Evolutionary conservation across 1,284 basidiomycete genomes (phyloP).

Genomic region (Boletus mariae): DNA sequence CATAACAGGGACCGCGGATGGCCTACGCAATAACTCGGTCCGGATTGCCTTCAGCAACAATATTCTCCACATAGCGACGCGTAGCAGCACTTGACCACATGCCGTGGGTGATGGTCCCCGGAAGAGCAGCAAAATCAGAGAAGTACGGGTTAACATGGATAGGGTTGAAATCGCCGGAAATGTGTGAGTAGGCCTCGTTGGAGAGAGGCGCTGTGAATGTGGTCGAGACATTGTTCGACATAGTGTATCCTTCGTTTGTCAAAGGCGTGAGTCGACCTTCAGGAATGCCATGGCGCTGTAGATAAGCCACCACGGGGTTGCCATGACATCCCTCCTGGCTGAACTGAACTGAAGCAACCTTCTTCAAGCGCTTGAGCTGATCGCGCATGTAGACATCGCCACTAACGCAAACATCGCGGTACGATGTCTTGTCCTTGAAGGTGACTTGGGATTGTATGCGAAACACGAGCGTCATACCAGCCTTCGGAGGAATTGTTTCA

Average conservation of each 20-base stretch:
- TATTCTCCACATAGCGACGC: conserved; percentile 88
- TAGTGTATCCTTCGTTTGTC: conserved; percentile 81
- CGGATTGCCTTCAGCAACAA: conserved; percentile 90
- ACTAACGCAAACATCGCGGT: conserved; percentile 76
- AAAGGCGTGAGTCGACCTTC: conserved; percentile 79
- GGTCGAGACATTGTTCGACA: conserved; percentile 59
- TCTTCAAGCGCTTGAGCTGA: conserved; percentile 81
- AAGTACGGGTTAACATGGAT: conserved; percentile 99
- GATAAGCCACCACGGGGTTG: conserved; percentile 91
- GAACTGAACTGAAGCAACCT: conserved; percentile 87
- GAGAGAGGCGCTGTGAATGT: conserved; percentile 77
- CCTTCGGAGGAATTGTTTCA: conserved; percentile 70
- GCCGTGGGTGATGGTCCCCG: conserved; percentile 96
- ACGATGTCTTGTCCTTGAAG: conserved; percentile 90
- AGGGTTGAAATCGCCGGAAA: conserved; percentile 97
- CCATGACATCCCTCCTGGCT: conserved; percentile 84
- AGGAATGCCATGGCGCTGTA: conserved; percentile 84
- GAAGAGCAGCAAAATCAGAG: conserved; percentile 88
- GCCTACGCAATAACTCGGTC: conserved; percentile 84
- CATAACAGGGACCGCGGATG: conserved; percentile 1
- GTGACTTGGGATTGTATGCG: conserved; percentile 80
- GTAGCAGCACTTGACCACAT: conserved; percentile 97
- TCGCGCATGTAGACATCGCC: conserved; percentile 86
- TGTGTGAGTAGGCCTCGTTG: conserved; percentile 93
- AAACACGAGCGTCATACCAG: conserved; percentile 88